Base-by-base conservation (phyloP, 139 green algal genomes). In the Micractinium sp. region DNA sequence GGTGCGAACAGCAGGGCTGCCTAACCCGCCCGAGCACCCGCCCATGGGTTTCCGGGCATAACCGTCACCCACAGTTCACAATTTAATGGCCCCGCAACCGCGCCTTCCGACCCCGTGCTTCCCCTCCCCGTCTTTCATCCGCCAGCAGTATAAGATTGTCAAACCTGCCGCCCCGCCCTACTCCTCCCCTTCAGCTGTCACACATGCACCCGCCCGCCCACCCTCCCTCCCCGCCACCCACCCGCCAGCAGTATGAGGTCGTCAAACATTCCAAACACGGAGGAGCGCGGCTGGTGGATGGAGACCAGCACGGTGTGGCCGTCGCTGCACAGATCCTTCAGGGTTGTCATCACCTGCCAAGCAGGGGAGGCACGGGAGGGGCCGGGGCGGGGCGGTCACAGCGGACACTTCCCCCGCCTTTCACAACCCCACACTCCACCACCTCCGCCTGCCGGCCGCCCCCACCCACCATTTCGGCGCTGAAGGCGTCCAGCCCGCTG, bases 211-310 rank as follows among this genome's bases (percentile, higher is more conserved):
- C 78, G 38, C 39, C 22, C 78, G 47, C 41, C 1, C 53, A 19
- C 7, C 81, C n/a, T 27, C 33, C n/a, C 3, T 0, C 23, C 7
- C 61, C 2, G 18, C 15, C 47, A 7, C 85, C 0, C 76, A 85
- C 86, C 86, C 12, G 91, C 92, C 73, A 99, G 87, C 56, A 99
- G 94, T 60, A 98, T 86, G 76, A 99, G 90, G 93, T 99, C 97
- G 81, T 99, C 97, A 89, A 99, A 98, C 87, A 98, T 92, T 60
- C 87, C 90, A 78, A 97, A 99, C 82, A 99, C 97, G 89, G 90
- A 95, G 92, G 77, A 93, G 88, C 96, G 95, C 18, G 97, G 96
- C 92, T 98, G 96, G 92, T 98, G 96, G 88, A 98, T 95, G 88
- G 92, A 94, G 67, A 86, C 89, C 69, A 98, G 92, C 31, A 98